A percentile compares a stretch with the other conserved stretches of the same genome.
phyloP scores from a whole-genome alignment of 2,329 filamentous ascomycete species.

The Neocatenulostroma microsporum region DNA sequence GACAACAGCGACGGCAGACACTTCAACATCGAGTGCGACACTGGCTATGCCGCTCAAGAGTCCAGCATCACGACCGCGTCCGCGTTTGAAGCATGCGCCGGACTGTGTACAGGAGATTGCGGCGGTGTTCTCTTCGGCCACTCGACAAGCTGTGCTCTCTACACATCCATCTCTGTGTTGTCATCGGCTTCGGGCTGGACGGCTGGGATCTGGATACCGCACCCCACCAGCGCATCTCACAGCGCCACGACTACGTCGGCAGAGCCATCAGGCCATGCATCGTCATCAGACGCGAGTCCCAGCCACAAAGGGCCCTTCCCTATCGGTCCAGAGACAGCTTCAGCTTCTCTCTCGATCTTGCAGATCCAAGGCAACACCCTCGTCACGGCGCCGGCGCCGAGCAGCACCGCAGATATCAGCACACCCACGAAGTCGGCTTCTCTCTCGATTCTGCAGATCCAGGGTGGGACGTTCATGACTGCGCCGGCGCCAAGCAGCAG shows the following conservation, averaged over 20 bases:
- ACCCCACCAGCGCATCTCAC: constrained; percentile 6
- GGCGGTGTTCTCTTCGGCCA: constrained; percentile 16
- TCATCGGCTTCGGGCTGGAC: constrained; percentile 13
- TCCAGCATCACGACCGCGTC: constrained; percentile 13
- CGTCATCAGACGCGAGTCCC: too few relatives aligned
- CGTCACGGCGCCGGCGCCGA: too few relatives aligned
- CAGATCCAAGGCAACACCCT: too few relatives aligned
- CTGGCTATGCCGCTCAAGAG: constrained; percentile 14
- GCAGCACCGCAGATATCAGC: too few relatives aligned
- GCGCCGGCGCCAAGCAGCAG: constrained; percentile 2
- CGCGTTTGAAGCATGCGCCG: constrained; percentile 14
- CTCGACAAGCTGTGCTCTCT: constrained; percentile 15
- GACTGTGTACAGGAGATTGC: constrained; percentile 16
- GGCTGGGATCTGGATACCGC: constrained; percentile 12
- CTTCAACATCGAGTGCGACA: constrained; percentile 16
- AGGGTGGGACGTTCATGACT: constrained; percentile 1
- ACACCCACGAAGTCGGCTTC: too few relatives aligned
- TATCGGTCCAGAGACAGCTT: too few relatives aligned
- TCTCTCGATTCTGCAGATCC: not conserved
- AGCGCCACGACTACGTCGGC: not conserved
- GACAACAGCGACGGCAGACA: constrained; percentile 9
- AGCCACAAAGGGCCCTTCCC: too few relatives aligned
- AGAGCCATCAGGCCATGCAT: too few relatives aligned
- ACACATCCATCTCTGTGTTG: constrained; percentile 12
- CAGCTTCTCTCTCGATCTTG: too few relatives aligned